Evolutionary conservation across 208 protist species (phyloP), one percentile per base, ranked within the genome.

Genomic region (Spongospora subterranea): DNA sequence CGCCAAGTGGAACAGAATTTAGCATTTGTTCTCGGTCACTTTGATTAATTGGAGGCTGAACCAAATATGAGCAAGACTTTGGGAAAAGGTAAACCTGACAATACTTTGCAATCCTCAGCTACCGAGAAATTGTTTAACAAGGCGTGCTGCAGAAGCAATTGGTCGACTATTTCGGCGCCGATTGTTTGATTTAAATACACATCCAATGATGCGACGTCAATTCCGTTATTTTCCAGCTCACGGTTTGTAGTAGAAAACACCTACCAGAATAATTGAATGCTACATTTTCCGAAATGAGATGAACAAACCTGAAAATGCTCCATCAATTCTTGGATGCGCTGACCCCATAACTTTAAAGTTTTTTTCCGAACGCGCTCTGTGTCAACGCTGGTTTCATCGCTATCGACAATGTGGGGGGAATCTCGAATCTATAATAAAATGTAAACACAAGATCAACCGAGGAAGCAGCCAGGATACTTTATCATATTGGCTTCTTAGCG

Each of bases 291-390:
- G 20, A 65, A 17, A 82, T 82, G n/a, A 6, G 71, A 43, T 6
- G 6, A 82, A 20, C 11, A 20, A 40, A 82, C 71, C 40, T 82
- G 71, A 82, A 45, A 82, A 82, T 82, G 71, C 71, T 82, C 71
- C 6, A 35, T 20, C 71, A 82, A 43, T 6, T 17, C 71, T n/a
- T 45, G 71, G n/a, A 82, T 82, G 13, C 13, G n/a, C 71, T 82
- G 71, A 35, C 6, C 35, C 35, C n/a, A 82, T 6, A 6, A 13
- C 71, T 82, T 82, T 6, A 82, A 20, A 39, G 6, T 6, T n/a
- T 82, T 82, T 35, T n/a, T 35, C 6, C 71, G 71, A 43, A 82
- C 71, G 6, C n/a, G 17, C 6, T 6, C 6, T 45, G n/a, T 6
- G 17, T 35, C 71, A 45, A 45, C n/a, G 13, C n/a, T 43, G n/a